These are phyloP conservation scores for Ophiocytium majus DNA, from an alignment of 352 stramenopile genomes.

Conservation along the genomic window DNA sequence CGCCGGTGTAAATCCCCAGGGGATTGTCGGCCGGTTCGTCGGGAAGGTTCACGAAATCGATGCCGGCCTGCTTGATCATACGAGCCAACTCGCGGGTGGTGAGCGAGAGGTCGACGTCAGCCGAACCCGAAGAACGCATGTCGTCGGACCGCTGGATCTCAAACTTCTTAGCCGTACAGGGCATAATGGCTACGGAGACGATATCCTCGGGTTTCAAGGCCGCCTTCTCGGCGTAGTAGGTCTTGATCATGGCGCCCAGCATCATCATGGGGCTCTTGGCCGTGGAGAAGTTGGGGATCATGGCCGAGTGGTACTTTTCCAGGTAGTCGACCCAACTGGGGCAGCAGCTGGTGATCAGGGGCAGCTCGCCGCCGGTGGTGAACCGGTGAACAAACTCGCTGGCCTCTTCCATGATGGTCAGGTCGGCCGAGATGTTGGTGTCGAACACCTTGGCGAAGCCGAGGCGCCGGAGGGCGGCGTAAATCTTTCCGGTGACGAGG, in stretches of 20 bases:
- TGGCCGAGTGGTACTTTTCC: slow-evolving; percentile 84
- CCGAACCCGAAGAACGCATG: no score
- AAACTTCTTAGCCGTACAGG: slow-evolving; percentile 89
- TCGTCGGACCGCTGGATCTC: no score
- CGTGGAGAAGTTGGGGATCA: slow-evolving; percentile 84
- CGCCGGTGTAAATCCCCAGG: no score
- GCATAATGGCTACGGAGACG: slow-evolving; percentile 84
- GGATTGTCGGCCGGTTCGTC: no score
- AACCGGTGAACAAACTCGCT: slow-evolving; percentile 80
- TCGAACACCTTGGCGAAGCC: slow-evolving; percentile 84
- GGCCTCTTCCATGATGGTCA: slow-evolving; percentile 85
- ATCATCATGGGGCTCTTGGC: slow-evolving; percentile 78
- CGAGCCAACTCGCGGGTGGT: no score
- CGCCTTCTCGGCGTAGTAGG: neutral
- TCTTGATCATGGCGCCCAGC: slow-evolving; percentile 58
- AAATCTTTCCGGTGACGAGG: slow-evolving; percentile 57
- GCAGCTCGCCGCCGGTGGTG: slow-evolving; percentile 64
- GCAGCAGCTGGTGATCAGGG: slow-evolving; percentile 88
- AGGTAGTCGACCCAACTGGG: slow-evolving; percentile 89
- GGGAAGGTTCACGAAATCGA: no score
- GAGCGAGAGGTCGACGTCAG: no score
- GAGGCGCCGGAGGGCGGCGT: slow-evolving; percentile 61
- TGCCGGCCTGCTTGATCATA: no score
- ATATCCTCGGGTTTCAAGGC: slow-evolving; percentile 60
- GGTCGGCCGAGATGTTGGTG: slow-evolving; percentile 80